These are phyloP conservation scores for Phaeosphaeria sp. DNA, from an alignment of 2,329 filamentous ascomycete species.

Conservation along the genomic window DNA sequence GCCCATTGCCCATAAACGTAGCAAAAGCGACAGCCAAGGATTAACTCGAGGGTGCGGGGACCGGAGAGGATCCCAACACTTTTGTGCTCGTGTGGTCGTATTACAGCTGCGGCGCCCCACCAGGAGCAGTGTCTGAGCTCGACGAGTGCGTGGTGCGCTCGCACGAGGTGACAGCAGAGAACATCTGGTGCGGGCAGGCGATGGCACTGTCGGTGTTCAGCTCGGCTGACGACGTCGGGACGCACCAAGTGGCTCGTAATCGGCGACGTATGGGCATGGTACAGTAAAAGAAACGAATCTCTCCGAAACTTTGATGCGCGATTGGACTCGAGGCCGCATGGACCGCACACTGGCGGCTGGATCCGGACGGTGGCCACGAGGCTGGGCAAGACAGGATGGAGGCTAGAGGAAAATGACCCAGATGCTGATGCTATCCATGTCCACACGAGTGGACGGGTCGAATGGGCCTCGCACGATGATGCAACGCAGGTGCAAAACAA, in stretches of 20 bases:
- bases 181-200: slow-evolving; percentile 9
- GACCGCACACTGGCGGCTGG: slow-evolving; percentile 34
- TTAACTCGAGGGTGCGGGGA: slow-evolving; percentile 20
- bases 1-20: slow-evolving; percentile 33
- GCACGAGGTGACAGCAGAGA: neutral
- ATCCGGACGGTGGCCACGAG: slow-evolving; percentile 34
- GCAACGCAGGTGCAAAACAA: slow-evolving; percentile 6
- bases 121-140: slow-evolving; percentile 21
- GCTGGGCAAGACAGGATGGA: slow-evolving; percentile 29
- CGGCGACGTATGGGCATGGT: slow-evolving; percentile 36
- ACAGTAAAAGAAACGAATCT: slow-evolving; percentile 37
- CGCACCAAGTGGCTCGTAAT: slow-evolving; percentile 31
- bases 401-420: slow-evolving; percentile 7
- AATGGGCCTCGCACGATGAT: slow-evolving; percentile 13
- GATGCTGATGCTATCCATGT: slow-evolving; percentile 22
- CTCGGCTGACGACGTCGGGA: slow-evolving; percentile 22
- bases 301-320: slow-evolving; percentile 34
- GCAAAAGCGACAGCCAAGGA: slow-evolving; percentile 25
- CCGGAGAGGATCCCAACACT: slow-evolving; percentile 28
- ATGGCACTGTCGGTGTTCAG: slow-evolving; percentile 3
- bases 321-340: slow-evolving; percentile 30
- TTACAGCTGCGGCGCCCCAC: slow-evolving; percentile 9
- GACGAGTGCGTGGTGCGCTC: slow-evolving; percentile 7
- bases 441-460: slow-evolving; percentile 11
- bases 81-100: slow-evolving; percentile 18